phyloP scores from a whole-genome alignment of 208 protist species.

The Trypanosoma platydactyli region DNA sequence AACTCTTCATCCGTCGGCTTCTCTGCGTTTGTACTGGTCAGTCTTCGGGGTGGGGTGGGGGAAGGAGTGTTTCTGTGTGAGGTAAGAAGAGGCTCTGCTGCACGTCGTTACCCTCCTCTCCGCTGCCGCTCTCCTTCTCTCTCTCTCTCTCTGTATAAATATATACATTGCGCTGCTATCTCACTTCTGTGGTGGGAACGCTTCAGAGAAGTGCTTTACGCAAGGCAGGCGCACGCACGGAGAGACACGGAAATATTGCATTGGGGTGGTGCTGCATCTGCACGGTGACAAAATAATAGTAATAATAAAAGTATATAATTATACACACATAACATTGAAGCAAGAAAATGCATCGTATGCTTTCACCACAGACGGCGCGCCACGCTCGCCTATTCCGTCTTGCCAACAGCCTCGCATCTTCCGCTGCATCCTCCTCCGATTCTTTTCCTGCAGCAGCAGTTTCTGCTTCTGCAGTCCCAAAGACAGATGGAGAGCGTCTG shows the following conservation, averaged over 20 bases:
- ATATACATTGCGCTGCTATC: too few species aligned
- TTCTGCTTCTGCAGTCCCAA: conserved; percentile 34
- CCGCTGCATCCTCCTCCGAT: neutral
- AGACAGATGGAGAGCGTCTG: conserved; percentile 75
- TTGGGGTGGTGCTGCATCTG: too few species aligned
- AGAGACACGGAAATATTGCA: too few species aligned
- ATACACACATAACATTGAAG: neutral
- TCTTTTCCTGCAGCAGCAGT: too few species aligned
- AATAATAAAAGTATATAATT: neutral
- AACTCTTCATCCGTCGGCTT: neutral
- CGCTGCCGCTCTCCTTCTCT: neutral
- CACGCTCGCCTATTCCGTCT: conserved; percentile 86
- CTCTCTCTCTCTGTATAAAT: neutral
- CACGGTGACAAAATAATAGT: neutral
- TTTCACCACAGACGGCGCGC: conserved; percentile 89
- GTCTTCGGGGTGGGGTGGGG: neutral
- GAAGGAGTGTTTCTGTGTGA: neutral
- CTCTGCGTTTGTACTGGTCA: neutral
- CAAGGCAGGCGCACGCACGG: too few species aligned
- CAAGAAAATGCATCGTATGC: conserved; percentile 68
- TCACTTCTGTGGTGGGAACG: too few species aligned
- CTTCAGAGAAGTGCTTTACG: neutral
- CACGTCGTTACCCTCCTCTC: conserved; percentile 6
- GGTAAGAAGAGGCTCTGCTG: neutral
- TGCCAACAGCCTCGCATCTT: conserved; percentile 32